A percentile compares a stretch with the other conserved stretches of the same genome.
Conservation (phyloP, 139 green algal species). For the Mesostigma viride region DNA sequence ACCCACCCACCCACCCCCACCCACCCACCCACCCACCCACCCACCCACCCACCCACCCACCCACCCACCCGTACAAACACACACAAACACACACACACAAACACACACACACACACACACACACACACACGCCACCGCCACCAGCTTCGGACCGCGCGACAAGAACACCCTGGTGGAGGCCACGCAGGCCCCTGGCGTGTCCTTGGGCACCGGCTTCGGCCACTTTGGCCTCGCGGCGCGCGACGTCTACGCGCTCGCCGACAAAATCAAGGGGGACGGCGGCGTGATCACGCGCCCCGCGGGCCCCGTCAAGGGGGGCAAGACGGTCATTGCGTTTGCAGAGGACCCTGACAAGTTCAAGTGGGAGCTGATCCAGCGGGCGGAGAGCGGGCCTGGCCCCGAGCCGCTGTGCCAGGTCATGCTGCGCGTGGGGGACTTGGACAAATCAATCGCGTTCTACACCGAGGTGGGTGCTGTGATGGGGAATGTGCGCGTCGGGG, state of each 20-base stretch:
- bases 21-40: too few species aligned
- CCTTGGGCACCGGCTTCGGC: constrained; percentile 72
- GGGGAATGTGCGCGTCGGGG: too few species aligned
- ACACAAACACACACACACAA: too few species aligned
- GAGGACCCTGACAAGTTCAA: constrained; percentile 55
- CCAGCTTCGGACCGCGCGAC: too few species aligned
- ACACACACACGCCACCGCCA: too few species aligned
- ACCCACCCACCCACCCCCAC: too few species aligned
- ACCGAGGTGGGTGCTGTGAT: constrained; percentile 37
- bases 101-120: too few species aligned
- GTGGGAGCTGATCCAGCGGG: constrained; percentile 69
- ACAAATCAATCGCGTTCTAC: constrained; percentile 73
- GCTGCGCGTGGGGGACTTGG: constrained; percentile 73
- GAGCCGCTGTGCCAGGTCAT: constrained; percentile 78
- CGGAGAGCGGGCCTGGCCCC: constrained; percentile 35
- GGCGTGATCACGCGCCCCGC: constrained; percentile 62
- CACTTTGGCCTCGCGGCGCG: constrained; percentile 72
- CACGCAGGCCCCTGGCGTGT: too few species aligned
- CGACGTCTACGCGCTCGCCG: constrained; percentile 63
- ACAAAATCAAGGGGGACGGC: constrained; percentile 48
- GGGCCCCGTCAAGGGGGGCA: constrained; percentile 81
- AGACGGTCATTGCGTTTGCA: constrained; percentile 76
- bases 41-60: too few species aligned
- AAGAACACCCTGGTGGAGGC: too few species aligned
- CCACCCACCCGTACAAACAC: too few species aligned